phyloP scores from a whole-genome alignment of 495 filamentous ascomycete species.

The Penicillium egyptiacum region DNA sequence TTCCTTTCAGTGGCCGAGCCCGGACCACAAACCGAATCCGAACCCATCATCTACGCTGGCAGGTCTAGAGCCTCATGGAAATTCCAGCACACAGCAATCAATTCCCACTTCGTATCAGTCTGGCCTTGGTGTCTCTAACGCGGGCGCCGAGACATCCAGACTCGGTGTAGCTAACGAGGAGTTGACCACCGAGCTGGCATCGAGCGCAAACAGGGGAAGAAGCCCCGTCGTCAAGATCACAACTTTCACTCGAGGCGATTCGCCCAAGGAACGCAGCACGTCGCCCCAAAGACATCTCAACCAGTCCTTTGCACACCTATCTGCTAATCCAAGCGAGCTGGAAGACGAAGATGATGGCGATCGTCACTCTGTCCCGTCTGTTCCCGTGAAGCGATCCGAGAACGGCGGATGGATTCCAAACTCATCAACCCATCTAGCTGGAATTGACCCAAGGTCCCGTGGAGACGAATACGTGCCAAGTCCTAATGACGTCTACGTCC shows the following conservation, averaged over 20 bases:
- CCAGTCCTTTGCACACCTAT: constrained; percentile 43
- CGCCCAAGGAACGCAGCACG: constrained; percentile 37
- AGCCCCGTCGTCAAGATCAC: constrained; percentile 51
- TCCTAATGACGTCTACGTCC: constrained; percentile 45
- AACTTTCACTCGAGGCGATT: constrained; percentile 50
- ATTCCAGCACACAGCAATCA: constrained; percentile 1
- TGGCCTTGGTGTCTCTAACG: constrained; percentile 13
- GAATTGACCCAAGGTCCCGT: constrained; percentile 43
- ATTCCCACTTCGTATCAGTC: constrained; percentile 4
- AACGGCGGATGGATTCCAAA: constrained; percentile 39
- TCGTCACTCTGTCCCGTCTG: constrained; percentile 13
- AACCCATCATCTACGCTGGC: constrained; percentile 10
- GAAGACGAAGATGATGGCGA: constrained; percentile 34
- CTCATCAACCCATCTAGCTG: constrained; percentile 33
- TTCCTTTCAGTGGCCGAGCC: constrained; percentile 16
- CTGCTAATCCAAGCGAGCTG: constrained; percentile 35
- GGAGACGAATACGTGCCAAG: constrained; percentile 43
- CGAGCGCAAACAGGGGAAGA: constrained; percentile 32
- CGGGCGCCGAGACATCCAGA: constrained; percentile 13
- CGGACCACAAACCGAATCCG: constrained; percentile 18
- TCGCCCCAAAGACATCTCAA: constrained; percentile 31
- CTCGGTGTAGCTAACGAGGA: constrained; percentile 27
- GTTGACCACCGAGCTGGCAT: constrained; percentile 13
- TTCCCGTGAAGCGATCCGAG: constrained; percentile 26
- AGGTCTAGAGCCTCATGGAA: background rate